Conservation (phyloP, 2,329 filamentous ascomycete genomes). For the Trichoderma asperellum region DNA sequence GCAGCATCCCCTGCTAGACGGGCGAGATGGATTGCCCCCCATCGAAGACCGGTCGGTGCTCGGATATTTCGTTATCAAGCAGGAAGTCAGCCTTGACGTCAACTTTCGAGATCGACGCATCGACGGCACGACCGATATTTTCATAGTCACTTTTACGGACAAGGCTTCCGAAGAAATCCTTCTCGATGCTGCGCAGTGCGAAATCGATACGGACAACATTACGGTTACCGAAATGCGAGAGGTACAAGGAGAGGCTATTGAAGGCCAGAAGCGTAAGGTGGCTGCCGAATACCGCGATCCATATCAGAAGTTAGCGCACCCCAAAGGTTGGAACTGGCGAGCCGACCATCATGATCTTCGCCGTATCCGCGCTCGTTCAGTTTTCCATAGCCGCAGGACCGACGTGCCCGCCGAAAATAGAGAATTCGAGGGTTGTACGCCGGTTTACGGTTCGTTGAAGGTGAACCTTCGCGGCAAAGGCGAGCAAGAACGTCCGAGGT, state of each 20-base stretch:
- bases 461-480: constrained; percentile 48
- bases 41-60: constrained; percentile 44
- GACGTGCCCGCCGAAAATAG: constrained; percentile 61
- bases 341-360: constrained; percentile 77
- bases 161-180: constrained; percentile 61
- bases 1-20: constrained; percentile 38
- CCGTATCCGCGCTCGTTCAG: constrained; percentile 64
- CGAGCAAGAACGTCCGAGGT: constrained; percentile 46
- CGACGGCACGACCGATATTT: constrained; percentile 79
- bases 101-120: constrained; percentile 78
- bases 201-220: constrained; percentile 59
- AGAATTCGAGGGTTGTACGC: constrained; percentile 59
- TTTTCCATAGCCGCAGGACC: constrained; percentile 55
- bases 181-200: constrained; percentile 66
- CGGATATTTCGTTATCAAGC: constrained; percentile 68
- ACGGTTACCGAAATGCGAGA: constrained; percentile 52
- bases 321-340: constrained; percentile 63
- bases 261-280: constrained; percentile 47
- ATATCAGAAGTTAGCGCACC: constrained; percentile 66
- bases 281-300: constrained; percentile 61
- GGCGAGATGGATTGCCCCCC: constrained; percentile 41
- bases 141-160: constrained; percentile 67
- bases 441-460: constrained; percentile 58
- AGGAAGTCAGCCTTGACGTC: constrained; percentile 87
- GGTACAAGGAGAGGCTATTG: constrained; percentile 41